These are phyloP conservation scores for Chloris gayana DNA, from an alignment of 176 grass and related monocot genomes.

Conservation along the genomic window DNA sequence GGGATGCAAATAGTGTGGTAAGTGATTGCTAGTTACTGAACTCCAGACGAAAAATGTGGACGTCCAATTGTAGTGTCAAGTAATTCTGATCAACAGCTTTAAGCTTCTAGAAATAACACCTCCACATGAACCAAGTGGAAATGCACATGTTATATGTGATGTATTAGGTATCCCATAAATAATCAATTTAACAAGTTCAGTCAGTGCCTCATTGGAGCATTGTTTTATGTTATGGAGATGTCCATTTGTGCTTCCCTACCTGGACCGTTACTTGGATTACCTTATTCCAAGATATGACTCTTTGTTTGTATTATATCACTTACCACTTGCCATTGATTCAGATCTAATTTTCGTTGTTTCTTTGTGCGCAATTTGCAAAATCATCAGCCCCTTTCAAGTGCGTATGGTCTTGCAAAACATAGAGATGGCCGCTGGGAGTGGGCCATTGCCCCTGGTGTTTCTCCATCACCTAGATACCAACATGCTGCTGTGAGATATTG, in stretches of 20 bases:
- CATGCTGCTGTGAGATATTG: conserved; percentile 87
- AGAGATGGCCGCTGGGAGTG: conserved; percentile 99
- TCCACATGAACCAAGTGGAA: conserved; percentile 17
- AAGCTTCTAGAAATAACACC: conserved; percentile 12
- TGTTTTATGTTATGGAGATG: conserved; percentile 28
- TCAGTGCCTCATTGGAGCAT: not conserved
- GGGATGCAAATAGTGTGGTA: conserved; percentile 99
- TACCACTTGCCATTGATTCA: not conserved
- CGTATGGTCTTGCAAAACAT: conserved; percentile 99
- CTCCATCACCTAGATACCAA: conserved; percentile 99
- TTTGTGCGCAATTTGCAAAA: conserved; percentile 24
- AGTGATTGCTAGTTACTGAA: conserved; percentile 16
- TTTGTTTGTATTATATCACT: not conserved
- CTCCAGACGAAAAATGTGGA: conserved; percentile 7
- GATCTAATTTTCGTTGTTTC: not conserved
- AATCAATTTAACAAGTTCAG: not conserved
- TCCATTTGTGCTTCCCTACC: not conserved
- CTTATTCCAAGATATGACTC: too few relatives aligned
- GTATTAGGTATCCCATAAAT: not conserved
- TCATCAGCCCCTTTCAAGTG: conserved; percentile 84
- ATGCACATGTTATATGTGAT: not conserved
- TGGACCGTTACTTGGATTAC: not conserved
- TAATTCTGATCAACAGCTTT: not conserved
- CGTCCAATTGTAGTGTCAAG: not conserved
- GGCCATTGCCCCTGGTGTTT: conserved; percentile 99